phyloP scores from a whole-genome alignment of 2,329 filamentous ascomycete species.

The Gliomastix tumulicola region DNA sequence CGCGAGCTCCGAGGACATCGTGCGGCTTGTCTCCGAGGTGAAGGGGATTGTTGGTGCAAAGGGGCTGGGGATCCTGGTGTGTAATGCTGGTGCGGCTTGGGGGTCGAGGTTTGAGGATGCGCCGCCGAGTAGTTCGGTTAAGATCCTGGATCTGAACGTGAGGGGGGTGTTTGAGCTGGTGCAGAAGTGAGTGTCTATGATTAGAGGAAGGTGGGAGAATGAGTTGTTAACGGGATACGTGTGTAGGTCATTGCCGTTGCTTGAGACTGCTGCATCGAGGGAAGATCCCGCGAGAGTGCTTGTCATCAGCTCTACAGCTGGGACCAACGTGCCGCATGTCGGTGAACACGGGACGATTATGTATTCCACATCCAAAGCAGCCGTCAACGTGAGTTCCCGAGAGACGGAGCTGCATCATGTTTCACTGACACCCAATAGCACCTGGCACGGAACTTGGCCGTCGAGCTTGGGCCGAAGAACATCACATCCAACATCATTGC shows the following conservation, averaged over 20 bases:
- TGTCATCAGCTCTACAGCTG: slow-evolving; percentile 60
- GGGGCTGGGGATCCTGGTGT: slow-evolving; percentile 59
- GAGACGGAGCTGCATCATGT: neutral
- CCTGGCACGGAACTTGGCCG: slow-evolving; percentile 52
- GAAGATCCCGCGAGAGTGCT: slow-evolving; percentile 55
- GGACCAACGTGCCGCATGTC: slow-evolving; percentile 51
- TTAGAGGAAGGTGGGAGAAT: no score
- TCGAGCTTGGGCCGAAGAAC: slow-evolving; percentile 59
- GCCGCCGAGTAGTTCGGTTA: slow-evolving; percentile 53
- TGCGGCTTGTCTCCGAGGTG: slow-evolving; percentile 51
- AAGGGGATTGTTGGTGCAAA: slow-evolving; percentile 45
- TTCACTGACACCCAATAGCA: slow-evolving; percentile 35
- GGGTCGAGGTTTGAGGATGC: slow-evolving; percentile 57
- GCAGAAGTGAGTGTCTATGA: slow-evolving; percentile 38
- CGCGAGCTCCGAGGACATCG: slow-evolving; percentile 53
- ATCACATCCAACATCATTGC: slow-evolving; percentile 62
- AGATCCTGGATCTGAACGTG: slow-evolving; percentile 65
- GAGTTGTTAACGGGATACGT: no score
- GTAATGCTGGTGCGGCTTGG: slow-evolving; percentile 68
- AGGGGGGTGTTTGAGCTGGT: slow-evolving; percentile 64
- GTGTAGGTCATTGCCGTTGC: slow-evolving; percentile 22
- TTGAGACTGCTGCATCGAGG: slow-evolving; percentile 32
- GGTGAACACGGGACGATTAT: slow-evolving; percentile 57
- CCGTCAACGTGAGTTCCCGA: slow-evolving; percentile 31
- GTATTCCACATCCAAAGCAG: slow-evolving; percentile 64